Base-by-base conservation (phyloP, 2,329 filamentous ascomycete genomes). In the Ceratocystis variospora region DNA sequence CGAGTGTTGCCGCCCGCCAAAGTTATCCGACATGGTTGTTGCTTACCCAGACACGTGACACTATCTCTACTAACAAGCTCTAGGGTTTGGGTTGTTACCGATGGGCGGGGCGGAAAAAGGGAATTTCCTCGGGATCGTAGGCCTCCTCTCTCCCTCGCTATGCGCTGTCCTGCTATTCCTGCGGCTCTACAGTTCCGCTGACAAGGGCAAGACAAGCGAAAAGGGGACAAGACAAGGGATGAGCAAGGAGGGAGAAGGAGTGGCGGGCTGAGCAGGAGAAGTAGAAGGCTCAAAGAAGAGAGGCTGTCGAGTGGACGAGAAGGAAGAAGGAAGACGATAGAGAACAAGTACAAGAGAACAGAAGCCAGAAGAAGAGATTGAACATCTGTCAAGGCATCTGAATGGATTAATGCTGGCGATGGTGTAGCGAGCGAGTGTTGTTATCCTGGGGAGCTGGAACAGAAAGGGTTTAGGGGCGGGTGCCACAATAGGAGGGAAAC, bases 121-220 rank as follows among this genome's bases (percentile, higher is more conserved):
- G 45, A 19, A 7, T 17, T 19, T 19, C 5, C 17, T 19, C 45
- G 45, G 37, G 10, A 41, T 41, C 37, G 10, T 41, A 41, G 37
- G 37, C 45, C 6, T 19, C 17, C 22, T 25, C 22, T 33, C 15
- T 19, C 15, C 25, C 7, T 22, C 10, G 33, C n/a, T 62, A 64
- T 64, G 63, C 63, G 63, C 28, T 22, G 53, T 44, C 25, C 44
- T 62, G 57, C 44, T n/a, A 46, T 62, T 66, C 55, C 64, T 62
- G 45, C 64, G 64, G 61, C 28, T 59, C 48, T 41, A 63, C 41
- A 33, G 19, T 25, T 25, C 19, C 48, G 48, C 19, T 53, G 48
- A 17, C 17, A 33, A 41, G 37, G 37, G 37, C 37, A 41, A 41
- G 37, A 10, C 61, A 45, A 45, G 65, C 46, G 19, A 66, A 37